Percentiles rank a stretch among this genome's conserved stretches.
Evolutionary conservation across 192 early-diverging fungal genomes (phyloP).

Genomic region (Fimicolochytrium jonesii): DNA sequence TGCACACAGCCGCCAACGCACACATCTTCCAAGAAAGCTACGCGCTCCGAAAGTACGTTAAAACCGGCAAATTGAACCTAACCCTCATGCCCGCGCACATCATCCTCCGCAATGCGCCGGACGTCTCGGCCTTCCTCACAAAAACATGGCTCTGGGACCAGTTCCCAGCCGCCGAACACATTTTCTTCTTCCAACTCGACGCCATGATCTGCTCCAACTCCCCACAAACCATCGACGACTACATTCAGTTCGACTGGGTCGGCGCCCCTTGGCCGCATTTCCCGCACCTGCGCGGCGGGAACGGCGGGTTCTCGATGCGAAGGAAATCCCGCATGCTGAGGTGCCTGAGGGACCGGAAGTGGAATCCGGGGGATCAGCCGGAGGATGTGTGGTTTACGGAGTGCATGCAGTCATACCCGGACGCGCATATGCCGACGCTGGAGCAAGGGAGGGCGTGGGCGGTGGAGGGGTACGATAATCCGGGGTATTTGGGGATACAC

Average conservation of each 20-base stretch:
- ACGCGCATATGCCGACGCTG: conserved; percentile 18
- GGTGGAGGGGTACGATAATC: conserved; percentile 7
- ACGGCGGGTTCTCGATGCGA: conserved; percentile 21
- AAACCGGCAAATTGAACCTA: conserved; percentile 4
- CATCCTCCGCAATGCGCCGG: background rate
- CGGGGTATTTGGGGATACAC: conserved; percentile 13
- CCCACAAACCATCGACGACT: conserved; percentile 6
- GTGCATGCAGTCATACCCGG: conserved; percentile 7
- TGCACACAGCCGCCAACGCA: background rate
- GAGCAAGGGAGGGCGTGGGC: conserved; percentile 10
- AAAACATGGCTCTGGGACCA: conserved; percentile 4
- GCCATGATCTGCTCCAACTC: conserved; percentile 17
- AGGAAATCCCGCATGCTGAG: conserved; percentile 8
- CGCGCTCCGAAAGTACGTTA: conserved; percentile 11
- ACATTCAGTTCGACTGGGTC: conserved; percentile 14
- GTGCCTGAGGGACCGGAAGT: conserved; percentile 10
- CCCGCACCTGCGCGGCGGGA: conserved; percentile 4
- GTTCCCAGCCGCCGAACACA: conserved; percentile 8
- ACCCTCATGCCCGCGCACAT: background rate
- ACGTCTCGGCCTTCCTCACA: conserved; percentile 12
- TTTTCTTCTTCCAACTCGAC: conserved; percentile 26
- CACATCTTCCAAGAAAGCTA: background rate
- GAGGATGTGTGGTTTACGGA: conserved; percentile 19
- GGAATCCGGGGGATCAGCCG: background rate
- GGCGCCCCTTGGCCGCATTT: conserved; percentile 23